Conservation (phyloP, 192 early-diverging fungal species). For the Dissophora ornata region DNA sequence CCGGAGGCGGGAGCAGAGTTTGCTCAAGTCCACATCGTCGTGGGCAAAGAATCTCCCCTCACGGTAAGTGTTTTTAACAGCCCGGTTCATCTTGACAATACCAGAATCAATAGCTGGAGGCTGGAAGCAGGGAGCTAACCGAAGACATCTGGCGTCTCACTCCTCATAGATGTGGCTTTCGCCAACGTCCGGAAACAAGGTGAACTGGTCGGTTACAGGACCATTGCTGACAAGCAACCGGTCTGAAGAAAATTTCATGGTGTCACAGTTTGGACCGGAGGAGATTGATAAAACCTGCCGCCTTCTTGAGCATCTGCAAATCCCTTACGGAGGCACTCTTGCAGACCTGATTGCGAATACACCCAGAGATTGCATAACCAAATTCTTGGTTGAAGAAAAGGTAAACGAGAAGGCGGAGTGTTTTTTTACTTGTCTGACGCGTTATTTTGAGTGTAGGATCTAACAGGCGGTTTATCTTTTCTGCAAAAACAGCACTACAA, state of each 20-base stretch:
- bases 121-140: too few species aligned
- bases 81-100: too few species aligned
- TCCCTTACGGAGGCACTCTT: constrained; percentile 28
- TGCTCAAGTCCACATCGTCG: constrained; percentile 8
- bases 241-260: constrained; percentile 33
- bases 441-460: too few species aligned
- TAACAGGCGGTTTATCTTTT: too few species aligned
- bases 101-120: too few species aligned
- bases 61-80: too few species aligned
- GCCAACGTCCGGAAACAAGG: constrained; percentile 9
- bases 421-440: too few species aligned
- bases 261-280: constrained; percentile 46
- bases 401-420: too few species aligned
- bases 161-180: constrained; percentile 29
- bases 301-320: constrained; percentile 26
- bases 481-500: too few species aligned
- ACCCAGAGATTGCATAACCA: constrained; percentile 23
- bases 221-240: constrained; percentile 17
- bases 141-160: too few species aligned
- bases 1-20: constrained; percentile 9
- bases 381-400: constrained; percentile 47
- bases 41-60: constrained; percentile 35
- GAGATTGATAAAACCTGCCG: constrained; percentile 33
- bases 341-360: constrained; percentile 26
- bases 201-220: constrained; percentile 33